Percentiles rank a stretch among this genome's conserved stretches.
Conservation (phyloP, 2,329 filamentous ascomycete genomes). For the Claviceps maximensis region DNA sequence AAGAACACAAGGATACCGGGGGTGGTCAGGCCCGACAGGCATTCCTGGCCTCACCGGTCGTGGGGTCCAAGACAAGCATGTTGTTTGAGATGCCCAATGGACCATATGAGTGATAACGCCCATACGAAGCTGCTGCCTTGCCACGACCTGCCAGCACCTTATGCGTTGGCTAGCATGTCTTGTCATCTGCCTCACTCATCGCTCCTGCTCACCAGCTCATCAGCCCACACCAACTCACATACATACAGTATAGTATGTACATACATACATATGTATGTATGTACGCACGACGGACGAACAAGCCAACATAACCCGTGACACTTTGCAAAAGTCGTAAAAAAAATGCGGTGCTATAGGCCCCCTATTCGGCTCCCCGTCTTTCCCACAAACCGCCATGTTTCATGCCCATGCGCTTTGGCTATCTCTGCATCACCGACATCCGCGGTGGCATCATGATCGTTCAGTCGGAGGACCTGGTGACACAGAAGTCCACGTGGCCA, state of each 20-base stretch:
- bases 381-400: neutral
- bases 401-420: neutral
- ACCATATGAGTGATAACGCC: neutral
- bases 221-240: neutral
- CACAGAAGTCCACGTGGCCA: constrained; percentile 4
- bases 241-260: too few relatives aligned
- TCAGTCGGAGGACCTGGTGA: neutral
- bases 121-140: neutral
- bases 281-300: neutral
- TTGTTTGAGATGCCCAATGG: neutral
- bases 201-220: neutral
- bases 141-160: neutral
- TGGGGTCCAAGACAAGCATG: constrained; percentile 3
- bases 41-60: constrained; percentile 6
- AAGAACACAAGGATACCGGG: neutral
- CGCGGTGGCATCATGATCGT: neutral
- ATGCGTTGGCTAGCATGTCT: neutral
- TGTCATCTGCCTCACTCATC: neutral
- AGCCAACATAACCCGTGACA: neutral
- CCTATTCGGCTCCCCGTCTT: neutral
- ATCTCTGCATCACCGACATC: neutral
- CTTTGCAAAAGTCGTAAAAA: neutral
- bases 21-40: constrained; percentile 2
- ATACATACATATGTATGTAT: too few relatives aligned
- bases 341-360: neutral